These are phyloP conservation scores for Microcyclospora tardicrescens DNA, from an alignment of 2,329 filamentous ascomycete genomes.

Conservation along the genomic window DNA sequence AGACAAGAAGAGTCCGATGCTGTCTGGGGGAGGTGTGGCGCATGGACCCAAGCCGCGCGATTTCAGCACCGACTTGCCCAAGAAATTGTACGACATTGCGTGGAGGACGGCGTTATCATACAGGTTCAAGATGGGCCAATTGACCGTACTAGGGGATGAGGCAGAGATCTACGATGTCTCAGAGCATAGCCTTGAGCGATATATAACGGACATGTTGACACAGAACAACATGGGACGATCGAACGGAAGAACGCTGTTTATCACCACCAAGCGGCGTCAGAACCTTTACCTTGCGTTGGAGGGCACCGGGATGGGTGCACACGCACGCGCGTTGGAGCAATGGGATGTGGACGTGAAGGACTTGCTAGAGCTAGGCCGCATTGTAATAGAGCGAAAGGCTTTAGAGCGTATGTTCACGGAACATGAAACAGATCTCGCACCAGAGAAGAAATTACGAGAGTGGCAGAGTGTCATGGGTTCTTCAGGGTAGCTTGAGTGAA, in stretches of 20 bases:
- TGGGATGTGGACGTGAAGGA: slow-evolving; percentile 94
- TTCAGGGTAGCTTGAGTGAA: too few species aligned
- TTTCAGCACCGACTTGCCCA: slow-evolving; percentile 70
- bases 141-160: slow-evolving; percentile 70
- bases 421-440: slow-evolving; percentile 51
- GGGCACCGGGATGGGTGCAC: slow-evolving; percentile 44
- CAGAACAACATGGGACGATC: slow-evolving; percentile 56
- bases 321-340: slow-evolving; percentile 56
- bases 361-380: slow-evolving; percentile 66
- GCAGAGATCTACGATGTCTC: slow-evolving; percentile 53
- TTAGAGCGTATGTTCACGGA: slow-evolving; percentile 59
- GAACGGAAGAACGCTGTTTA: slow-evolving; percentile 60
- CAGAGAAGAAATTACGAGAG: neutral
- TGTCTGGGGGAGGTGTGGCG: slow-evolving; percentile 72
- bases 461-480: too few species aligned
- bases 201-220: slow-evolving; percentile 55
- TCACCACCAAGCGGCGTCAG: slow-evolving; percentile 50
- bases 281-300: slow-evolving; percentile 56
- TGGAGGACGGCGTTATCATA: slow-evolving; percentile 92
- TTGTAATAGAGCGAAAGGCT: slow-evolving; percentile 76
- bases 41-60: slow-evolving; percentile 88
- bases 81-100: slow-evolving; percentile 88
- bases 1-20: slow-evolving; percentile 66
- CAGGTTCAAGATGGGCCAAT: slow-evolving; percentile 73
- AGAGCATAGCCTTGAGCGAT: slow-evolving; percentile 32